phyloP scores from a whole-genome alignment of 352 stramenopile genomes.

The Pilasporangium apinafurcum region DNA sequence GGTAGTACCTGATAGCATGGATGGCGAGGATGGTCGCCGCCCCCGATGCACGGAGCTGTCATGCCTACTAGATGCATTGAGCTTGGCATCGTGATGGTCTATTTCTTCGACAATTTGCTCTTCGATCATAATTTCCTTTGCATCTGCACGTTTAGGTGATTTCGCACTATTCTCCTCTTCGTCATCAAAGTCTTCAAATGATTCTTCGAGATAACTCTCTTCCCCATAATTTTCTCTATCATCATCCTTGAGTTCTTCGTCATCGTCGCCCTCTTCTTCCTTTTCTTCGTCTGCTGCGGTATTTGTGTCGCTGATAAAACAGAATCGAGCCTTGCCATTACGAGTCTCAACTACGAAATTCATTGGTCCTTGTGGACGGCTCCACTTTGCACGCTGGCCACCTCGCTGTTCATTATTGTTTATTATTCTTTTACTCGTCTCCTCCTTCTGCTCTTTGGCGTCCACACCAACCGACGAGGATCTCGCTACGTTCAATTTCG shows the following conservation, averaged over 20 bases:
- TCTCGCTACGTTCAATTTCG: conserved; percentile 21
- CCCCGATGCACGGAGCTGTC: too few species aligned
- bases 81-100: too few species aligned
- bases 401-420: conserved; percentile 3
- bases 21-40: not conserved
- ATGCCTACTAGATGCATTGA: too few species aligned
- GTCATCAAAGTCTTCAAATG: conserved; percentile 79
- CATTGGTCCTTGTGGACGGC: conserved; percentile 34
- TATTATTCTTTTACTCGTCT: conserved; percentile 1
- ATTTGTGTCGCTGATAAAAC: conserved; percentile 12
- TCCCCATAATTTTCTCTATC: conserved; percentile 21
- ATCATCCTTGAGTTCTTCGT: conserved; percentile 7
- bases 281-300: conserved; percentile 5
- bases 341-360: conserved; percentile 25
- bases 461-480: too few species aligned
- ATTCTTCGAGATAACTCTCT: conserved; percentile 74
- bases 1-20: conserved; percentile 38
- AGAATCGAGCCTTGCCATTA: conserved; percentile 25
- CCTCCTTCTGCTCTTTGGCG: not conserved
- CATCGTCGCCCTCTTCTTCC: conserved; percentile 6
- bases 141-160: conserved; percentile 1
- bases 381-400: conserved; percentile 46
- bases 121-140: not conserved
- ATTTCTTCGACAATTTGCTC: not conserved
- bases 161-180: conserved; percentile 9